Base-by-base conservation (phyloP, 148 eudicot genomes). In the Rhododendron williamsianum region DNA sequence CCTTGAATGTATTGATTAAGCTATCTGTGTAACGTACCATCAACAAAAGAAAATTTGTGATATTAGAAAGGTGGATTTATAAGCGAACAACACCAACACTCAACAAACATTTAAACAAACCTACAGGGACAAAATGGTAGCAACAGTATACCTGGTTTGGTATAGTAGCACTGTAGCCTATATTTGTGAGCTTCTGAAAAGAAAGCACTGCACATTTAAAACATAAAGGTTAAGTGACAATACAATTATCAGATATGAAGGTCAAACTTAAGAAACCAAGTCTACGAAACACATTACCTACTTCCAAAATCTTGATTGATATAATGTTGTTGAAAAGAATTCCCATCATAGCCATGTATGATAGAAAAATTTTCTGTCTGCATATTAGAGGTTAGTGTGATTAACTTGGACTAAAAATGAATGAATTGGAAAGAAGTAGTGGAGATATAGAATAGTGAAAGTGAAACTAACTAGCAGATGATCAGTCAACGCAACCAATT, bases 151-250 rank as follows among this genome's bases (percentile, higher is more conserved):
- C 95, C 94, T 88, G 93, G 84, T 77, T 93, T 89, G 8, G 86
- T 88, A 81, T 94, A 94, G 92, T 96, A 96, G 86, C 96, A 94
- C 85, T 90, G 91, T 85, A 94, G 81, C 87, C 99, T 90, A 85
- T 91, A 92, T 89, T 92, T 95, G 92, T 96, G 99, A 86, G 91
- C 92, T 84, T 91, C 85, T 13, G 97, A 78, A 80, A 90, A 94
- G 93, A 95, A 96, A 38, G 83, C 87, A 85, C 99, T 96, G 92
- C 85, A 90, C 48, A 80, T 48, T 63, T 35, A 76, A 85, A 21
- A 74, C 33, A 58, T 6, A 36, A 78, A 48, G 71, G 74, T 85
- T 48, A 45, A 52, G 71, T 76, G 21, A 21, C 35, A 52, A 51
- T 41, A 38, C 71, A 46, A 25, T 60, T 27, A 65, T 86, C 54